Evolutionary conservation across 352 stramenopile species (phyloP).

Genomic region (Pythium sp.): DNA sequence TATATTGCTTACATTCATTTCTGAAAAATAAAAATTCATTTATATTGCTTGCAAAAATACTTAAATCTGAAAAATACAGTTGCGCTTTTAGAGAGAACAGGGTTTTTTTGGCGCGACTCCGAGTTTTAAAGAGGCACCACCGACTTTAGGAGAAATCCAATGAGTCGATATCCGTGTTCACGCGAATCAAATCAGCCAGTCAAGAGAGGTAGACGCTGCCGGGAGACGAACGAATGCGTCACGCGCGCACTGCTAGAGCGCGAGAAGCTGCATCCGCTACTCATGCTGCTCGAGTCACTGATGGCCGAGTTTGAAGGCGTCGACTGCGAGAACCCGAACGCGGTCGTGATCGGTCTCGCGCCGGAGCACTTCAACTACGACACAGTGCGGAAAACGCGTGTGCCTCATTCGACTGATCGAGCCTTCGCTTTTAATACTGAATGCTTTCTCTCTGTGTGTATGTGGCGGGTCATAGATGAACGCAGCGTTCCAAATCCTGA

Average conservation of each 20-base stretch:
- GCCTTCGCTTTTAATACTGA: background rate
- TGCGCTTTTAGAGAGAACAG: too few species aligned
- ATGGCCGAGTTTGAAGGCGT: slow-evolving; percentile 45
- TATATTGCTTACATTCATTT: too few species aligned
- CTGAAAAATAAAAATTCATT: too few species aligned
- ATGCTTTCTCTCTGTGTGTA: background rate
- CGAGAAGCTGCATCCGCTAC: slow-evolving; percentile 34
- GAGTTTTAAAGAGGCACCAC: too few species aligned
- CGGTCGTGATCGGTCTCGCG: slow-evolving; percentile 53
- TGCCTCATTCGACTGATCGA: background rate
- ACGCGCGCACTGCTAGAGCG: slow-evolving; percentile 37
- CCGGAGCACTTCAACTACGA: slow-evolving; percentile 57
- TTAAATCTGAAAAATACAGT: too few species aligned
- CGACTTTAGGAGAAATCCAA: too few species aligned
- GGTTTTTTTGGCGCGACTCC: too few species aligned
- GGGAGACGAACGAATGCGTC: too few species aligned
- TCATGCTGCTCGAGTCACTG: slow-evolving; percentile 45
- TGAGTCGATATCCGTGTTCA: too few species aligned
- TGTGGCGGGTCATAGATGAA: slow-evolving; percentile 33
- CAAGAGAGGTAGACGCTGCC: too few species aligned
- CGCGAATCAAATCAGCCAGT: too few species aligned
- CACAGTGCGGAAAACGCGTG: slow-evolving; percentile 23
- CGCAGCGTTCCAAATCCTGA: slow-evolving; percentile 46
- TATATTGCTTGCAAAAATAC: too few species aligned
- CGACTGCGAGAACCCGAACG: slow-evolving; percentile 38